Conservation (phyloP, 2,329 filamentous ascomycete genomes). For the Ophiostoma populinum region DNA sequence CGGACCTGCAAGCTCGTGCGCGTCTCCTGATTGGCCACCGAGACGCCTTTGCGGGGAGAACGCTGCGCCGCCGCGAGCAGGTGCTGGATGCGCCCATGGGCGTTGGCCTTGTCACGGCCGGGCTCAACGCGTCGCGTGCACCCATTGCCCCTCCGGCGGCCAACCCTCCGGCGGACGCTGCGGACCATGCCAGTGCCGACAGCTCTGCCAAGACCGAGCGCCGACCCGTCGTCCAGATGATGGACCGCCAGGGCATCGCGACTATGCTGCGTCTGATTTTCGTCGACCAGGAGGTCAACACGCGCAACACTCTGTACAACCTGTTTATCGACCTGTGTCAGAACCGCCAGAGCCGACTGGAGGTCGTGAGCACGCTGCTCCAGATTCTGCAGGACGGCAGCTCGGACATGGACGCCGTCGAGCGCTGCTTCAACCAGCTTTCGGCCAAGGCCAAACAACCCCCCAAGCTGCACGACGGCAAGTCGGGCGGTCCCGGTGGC, state of each 20-base stretch:
- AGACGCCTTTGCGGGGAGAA: too few relatives aligned
- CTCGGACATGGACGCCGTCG: conserved; percentile 79
- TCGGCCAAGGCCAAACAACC: conserved; percentile 73
- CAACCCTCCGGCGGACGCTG: too few relatives aligned
- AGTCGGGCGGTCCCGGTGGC: not conserved
- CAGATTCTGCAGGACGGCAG: conserved; percentile 93
- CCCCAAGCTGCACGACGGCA: conserved; percentile 26
- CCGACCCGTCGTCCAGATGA: conserved; percentile 81
- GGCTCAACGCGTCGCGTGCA: too few relatives aligned
- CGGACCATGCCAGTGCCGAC: not conserved
- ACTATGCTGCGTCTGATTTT: conserved; percentile 98
- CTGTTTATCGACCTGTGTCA: conserved; percentile 86
- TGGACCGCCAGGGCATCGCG: conserved; percentile 88
- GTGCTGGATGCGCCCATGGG: conserved; percentile 7
- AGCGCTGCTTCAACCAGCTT: conserved; percentile 85
- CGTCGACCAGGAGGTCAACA: conserved; percentile 76
- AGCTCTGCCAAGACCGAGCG: conserved; percentile 46
- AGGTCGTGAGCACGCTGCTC: conserved; percentile 82
- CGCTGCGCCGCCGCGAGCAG: too few relatives aligned
- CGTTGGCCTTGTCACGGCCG: too few relatives aligned
- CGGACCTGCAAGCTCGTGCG: conserved; percentile 73
- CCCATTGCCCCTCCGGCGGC: too few relatives aligned
- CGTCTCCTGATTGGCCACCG: conserved; percentile 42
- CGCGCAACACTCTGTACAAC: conserved; percentile 66
- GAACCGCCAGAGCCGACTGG: conserved; percentile 87